Evolutionary conservation across 2,329 filamentous ascomycete species (phyloP).

Genomic region (Cladophialophora carrionii): DNA sequence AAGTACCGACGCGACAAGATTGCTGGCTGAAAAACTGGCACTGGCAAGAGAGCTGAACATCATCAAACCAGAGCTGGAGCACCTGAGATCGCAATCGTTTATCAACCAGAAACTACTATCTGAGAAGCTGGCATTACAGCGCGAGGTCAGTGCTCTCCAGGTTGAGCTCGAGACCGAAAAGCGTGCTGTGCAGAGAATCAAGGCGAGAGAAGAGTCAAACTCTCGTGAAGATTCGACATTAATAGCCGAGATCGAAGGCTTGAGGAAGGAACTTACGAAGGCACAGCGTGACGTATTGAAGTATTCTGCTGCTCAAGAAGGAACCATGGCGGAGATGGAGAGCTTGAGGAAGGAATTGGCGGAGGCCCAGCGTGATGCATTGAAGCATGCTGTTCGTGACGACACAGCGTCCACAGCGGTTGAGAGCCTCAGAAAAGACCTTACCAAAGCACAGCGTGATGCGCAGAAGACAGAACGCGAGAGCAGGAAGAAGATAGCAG

Average conservation of each 20-base stretch:
- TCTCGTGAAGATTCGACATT: constrained; percentile 51
- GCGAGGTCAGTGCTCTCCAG: constrained; percentile 75
- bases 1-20: constrained; percentile 69
- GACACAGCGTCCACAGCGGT: constrained; percentile 41
- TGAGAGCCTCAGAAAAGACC: constrained; percentile 55
- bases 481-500: constrained; percentile 59
- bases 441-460: constrained; percentile 57
- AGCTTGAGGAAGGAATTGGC: constrained; percentile 50
- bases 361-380: constrained; percentile 52
- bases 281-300: constrained; percentile 47
- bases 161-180: constrained; percentile 83
- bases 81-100: constrained; percentile 61
- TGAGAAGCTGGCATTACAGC: constrained; percentile 79
- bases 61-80: constrained; percentile 65
- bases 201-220: constrained; percentile 53
- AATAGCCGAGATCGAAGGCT: constrained; percentile 47
- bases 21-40: constrained; percentile 67
- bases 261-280: constrained; percentile 53
- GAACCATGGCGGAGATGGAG: constrained; percentile 47
- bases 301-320: constrained; percentile 29
- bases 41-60: constrained; percentile 62
- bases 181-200: constrained; percentile 65
- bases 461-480: constrained; percentile 54
- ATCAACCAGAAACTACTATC: constrained; percentile 70
- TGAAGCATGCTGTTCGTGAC: constrained; percentile 42